Conservation (phyloP, 164 flowering plant species). For the Piper betle region DNA sequence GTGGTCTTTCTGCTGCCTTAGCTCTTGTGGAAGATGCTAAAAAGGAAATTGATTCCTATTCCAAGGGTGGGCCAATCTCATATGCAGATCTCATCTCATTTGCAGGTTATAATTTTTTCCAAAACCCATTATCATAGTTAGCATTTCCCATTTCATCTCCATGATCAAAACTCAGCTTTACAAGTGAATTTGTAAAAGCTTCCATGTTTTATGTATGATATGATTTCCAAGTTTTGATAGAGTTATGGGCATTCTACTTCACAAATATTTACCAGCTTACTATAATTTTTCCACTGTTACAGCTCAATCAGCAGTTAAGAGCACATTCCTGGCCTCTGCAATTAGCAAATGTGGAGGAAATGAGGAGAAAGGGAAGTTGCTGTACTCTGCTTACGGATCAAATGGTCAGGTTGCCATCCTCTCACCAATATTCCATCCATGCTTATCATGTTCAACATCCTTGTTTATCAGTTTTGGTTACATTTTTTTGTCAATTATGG, state of each 20-base stretch:
- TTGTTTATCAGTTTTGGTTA: background rate
- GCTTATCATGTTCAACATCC: background rate
- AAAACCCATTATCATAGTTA: too few species aligned
- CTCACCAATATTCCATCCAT: background rate
- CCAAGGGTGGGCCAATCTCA: slow-evolving; percentile 90
- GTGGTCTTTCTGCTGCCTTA: slow-evolving; percentile 68
- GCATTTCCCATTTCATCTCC: too few species aligned
- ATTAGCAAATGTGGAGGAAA: slow-evolving; percentile 89
- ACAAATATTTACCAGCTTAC: background rate
- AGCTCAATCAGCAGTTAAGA: slow-evolving; percentile 74
- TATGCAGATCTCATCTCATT: slow-evolving; percentile 80
- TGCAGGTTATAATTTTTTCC: slow-evolving; percentile 42
- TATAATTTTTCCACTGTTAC: slow-evolving; percentile 6
- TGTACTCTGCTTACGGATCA: slow-evolving; percentile 87
- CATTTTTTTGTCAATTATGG: background rate
- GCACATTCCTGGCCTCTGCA: slow-evolving; percentile 73
- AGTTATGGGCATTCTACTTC: background rate
- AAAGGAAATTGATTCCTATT: slow-evolving; percentile 73
- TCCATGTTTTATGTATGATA: background rate
- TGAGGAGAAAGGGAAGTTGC: slow-evolving; percentile 66
- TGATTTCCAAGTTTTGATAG: background rate
- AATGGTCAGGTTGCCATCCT: slow-evolving; percentile 56
- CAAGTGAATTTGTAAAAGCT: too few species aligned
- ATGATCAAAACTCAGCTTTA: too few species aligned
- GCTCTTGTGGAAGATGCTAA: slow-evolving; percentile 61